Percentiles rank a stretch among this genome's conserved stretches.
These are phyloP conservation scores for Coniferiporia weirii DNA, from an alignment of 1,284 basidiomycete genomes.

Conservation along the genomic window DNA sequence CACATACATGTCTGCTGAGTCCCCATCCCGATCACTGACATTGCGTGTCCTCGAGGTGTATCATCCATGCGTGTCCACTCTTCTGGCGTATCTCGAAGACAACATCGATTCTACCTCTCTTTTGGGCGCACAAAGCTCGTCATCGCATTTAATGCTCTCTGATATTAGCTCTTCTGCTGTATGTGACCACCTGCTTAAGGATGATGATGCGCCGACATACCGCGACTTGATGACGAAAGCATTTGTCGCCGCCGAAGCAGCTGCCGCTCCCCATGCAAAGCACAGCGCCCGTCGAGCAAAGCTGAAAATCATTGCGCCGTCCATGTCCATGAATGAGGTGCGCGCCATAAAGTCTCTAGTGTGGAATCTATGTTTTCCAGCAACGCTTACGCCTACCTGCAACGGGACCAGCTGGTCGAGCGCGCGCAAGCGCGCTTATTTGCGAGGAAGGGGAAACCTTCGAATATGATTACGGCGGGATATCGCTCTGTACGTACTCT, in stretches of 20 bases:
- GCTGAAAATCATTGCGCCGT: conserved; percentile 31
- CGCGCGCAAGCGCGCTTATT: conserved; percentile 52
- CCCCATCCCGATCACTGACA: background rate
- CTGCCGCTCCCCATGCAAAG: background rate
- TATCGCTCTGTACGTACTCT: conserved; percentile 50
- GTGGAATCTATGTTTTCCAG: background rate
- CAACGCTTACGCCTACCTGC: background rate
- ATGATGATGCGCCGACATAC: conserved; percentile 35
- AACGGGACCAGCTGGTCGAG: conserved; percentile 49
- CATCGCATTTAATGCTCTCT: background rate
- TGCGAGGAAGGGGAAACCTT: conserved; percentile 32
- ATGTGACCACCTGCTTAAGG: conserved; percentile 20
- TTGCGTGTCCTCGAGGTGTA: conserved; percentile 12
- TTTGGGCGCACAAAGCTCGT: background rate
- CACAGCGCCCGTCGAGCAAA: conserved; percentile 16
- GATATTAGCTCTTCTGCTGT: background rate
- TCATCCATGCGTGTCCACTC: conserved; percentile 6
- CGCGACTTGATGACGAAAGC: conserved; percentile 38
- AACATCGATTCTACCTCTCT: background rate
- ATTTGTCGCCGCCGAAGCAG: conserved; percentile 36
- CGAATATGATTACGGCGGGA: conserved; percentile 61
- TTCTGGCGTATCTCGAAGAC: conserved; percentile 8
- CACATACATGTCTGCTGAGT: background rate
- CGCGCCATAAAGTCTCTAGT: conserved; percentile 15
- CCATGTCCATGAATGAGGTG: conserved; percentile 54